Evolutionary conservation across 139 green algal genomes (phyloP).

Genomic region (Ulvella scutata): DNA sequence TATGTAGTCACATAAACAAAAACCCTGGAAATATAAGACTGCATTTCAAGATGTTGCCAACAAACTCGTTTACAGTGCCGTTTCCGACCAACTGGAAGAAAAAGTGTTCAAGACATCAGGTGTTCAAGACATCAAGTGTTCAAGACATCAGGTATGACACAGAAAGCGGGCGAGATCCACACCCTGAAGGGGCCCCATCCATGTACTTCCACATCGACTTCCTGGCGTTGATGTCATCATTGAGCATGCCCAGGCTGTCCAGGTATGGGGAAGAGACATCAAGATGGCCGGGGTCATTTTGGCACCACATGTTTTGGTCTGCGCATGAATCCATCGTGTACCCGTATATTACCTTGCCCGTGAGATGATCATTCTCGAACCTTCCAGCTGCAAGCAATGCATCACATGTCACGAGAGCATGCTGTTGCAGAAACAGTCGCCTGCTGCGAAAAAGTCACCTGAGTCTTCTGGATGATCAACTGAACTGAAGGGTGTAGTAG

Average conservation of each 20-base stretch:
- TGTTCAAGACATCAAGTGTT: neutral
- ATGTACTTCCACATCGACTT: neutral
- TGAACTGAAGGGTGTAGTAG: too few relatives aligned
- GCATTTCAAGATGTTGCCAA: neutral
- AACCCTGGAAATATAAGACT: neutral
- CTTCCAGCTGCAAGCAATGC: too few relatives aligned
- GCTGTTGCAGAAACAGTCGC: too few relatives aligned
- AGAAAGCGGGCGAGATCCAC: neutral
- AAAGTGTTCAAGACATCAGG: neutral
- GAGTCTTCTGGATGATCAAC: too few relatives aligned
- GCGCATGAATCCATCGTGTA: neutral
- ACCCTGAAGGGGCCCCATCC: neutral
- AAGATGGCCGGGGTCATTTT: neutral
- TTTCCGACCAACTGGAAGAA: neutral
- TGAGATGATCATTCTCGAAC: too few relatives aligned
- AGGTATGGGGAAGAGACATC: neutral
- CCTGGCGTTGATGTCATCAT: too few relatives aligned
- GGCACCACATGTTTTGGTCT: neutral
- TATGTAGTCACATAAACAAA: neutral
- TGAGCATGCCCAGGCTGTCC: neutral
- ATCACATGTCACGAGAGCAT: too few relatives aligned
- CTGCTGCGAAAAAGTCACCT: too few relatives aligned
- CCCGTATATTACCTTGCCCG: neutral
- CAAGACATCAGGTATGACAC: neutral
- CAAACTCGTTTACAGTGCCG: neutral